Evolutionary conservation across 2,329 filamentous ascomycete genomes (phyloP).

Genomic region (Verticillium alfalfae): DNA sequence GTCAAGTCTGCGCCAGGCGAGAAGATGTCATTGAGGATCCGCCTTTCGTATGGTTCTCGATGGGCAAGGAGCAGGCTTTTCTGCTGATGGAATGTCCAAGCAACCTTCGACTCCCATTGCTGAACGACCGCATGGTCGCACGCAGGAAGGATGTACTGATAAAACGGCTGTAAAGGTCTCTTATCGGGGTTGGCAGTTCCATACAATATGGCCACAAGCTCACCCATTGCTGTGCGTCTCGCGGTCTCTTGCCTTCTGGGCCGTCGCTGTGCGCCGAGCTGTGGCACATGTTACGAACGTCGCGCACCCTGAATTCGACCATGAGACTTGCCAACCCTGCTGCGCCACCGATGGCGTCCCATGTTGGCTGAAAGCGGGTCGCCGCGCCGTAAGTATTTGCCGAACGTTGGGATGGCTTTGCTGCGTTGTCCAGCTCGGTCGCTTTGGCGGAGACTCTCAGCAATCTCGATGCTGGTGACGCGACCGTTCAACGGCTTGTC

Average conservation of each 20-base stretch:
- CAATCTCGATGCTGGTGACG: neutral
- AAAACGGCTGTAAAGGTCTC: conserved; percentile 13
- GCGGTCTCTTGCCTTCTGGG: conserved; percentile 10
- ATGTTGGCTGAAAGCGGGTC: conserved; percentile 13
- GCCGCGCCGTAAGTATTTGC: conserved; percentile 13
- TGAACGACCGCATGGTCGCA: conserved; percentile 12
- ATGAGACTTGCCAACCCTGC: conserved; percentile 14
- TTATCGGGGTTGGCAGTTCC: conserved; percentile 6
- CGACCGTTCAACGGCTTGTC: neutral
- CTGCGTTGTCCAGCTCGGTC: conserved; percentile 11
- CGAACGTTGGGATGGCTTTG: conserved; percentile 12
- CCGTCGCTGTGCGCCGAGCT: conserved; percentile 15
- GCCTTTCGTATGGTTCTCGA: neutral
- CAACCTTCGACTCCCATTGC: conserved; percentile 10
- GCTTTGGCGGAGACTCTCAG: conserved; percentile 7
- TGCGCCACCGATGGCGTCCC: conserved; percentile 16
- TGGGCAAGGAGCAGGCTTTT: neutral
- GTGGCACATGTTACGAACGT: conserved; percentile 13
- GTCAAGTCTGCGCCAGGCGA: neutral
- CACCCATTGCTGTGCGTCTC: conserved; percentile 13
- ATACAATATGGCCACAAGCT: conserved; percentile 14
- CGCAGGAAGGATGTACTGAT: conserved; percentile 17
- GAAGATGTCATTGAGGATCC: neutral
- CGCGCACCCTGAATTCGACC: conserved; percentile 17
- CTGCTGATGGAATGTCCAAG: neutral